A percentile compares a stretch with the other conserved stretches of the same genome.
These are phyloP conservation scores for Scheffersomyces cryptocercus DNA, from an alignment of 1,139 yeast genomes.

Conservation along the genomic window DNA sequence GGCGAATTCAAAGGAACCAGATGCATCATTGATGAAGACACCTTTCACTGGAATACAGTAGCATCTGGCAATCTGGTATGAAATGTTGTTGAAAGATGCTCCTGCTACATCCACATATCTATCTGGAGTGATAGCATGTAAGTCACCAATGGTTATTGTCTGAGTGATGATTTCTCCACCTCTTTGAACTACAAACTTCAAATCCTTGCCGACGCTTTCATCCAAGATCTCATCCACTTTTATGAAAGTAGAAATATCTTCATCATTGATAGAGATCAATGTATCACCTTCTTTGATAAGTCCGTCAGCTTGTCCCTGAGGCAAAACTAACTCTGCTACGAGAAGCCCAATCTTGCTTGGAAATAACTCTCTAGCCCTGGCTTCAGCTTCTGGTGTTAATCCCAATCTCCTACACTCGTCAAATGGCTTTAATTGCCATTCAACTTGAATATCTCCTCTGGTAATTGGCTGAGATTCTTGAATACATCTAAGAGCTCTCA, in stretches of 20 bases:
- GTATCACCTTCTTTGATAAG: constrained; percentile 84
- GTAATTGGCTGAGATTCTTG: constrained; percentile 62
- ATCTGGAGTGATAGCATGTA: constrained; percentile 81
- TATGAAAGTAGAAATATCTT: constrained; percentile 66
- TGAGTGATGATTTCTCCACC: constrained; percentile 60
- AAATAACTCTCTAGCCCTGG: constrained; percentile 62
- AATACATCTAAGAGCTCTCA: constrained; percentile 75
- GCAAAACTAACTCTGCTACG: constrained; percentile 81
- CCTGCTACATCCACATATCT: constrained; percentile 83
- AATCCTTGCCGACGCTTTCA: constrained; percentile 58
- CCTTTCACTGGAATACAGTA: constrained; percentile 85
- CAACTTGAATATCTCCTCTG: constrained; percentile 81
- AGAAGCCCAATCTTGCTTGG: constrained; percentile 80
- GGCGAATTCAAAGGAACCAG: constrained; percentile 74
- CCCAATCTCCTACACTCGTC: constrained; percentile 92
- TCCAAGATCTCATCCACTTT: constrained; percentile 86
- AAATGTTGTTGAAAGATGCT: constrained; percentile 79
- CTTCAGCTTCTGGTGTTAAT: constrained; percentile 72
- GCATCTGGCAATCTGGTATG: constrained; percentile 86
- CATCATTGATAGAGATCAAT: constrained; percentile 70
- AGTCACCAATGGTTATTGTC: constrained; percentile 62
- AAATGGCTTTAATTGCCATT: constrained; percentile 83
- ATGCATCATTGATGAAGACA: constrained; percentile 75
- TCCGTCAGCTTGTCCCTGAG: constrained; percentile 84
- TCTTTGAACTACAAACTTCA: constrained; percentile 69